These are phyloP conservation scores for Pythium grandisporangium DNA, from an alignment of 352 stramenopile genomes.

Conservation along the genomic window DNA sequence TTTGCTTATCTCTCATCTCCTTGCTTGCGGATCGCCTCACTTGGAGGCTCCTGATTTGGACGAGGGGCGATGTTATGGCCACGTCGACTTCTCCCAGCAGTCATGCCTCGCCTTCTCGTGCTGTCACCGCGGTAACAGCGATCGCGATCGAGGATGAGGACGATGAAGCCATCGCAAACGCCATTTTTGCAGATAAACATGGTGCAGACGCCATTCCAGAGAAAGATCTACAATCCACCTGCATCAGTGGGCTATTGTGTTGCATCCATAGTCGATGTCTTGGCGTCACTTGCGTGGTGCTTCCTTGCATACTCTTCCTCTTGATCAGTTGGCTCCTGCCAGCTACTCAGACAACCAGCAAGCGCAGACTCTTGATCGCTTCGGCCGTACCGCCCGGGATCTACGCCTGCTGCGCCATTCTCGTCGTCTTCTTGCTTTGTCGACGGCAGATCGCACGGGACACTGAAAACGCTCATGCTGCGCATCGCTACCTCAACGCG, in stretches of 20 bases:
- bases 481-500: conserved; percentile 40
- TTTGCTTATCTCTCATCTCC: no score
- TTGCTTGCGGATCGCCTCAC: no score
- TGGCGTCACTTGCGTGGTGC: conserved; percentile 33
- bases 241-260: conserved; percentile 44
- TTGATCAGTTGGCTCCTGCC: conserved; percentile 32
- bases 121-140: no score
- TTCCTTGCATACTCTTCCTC: conserved; percentile 43
- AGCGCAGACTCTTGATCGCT: conserved; percentile 30
- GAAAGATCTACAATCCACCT: conserved; percentile 18
- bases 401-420: conserved; percentile 23
- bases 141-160: no score
- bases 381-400: conserved; percentile 23
- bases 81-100: no score
- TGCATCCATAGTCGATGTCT: conserved; percentile 61
- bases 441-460: conserved; percentile 38
- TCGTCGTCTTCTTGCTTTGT: conserved; percentile 38
- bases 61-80: no score
- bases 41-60: no score
- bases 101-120: no score
- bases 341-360: conserved; percentile 12
- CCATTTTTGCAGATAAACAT: conserved; percentile 56
- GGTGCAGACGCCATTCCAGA: conserved; percentile 5
- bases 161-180: conserved; percentile 26
- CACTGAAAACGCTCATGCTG: conserved; percentile 40